Percentiles rank a stretch among this genome's conserved stretches.
phyloP scores from a whole-genome alignment of 371 early-diverging fungal species.

The Rozella allomycis region DNA sequence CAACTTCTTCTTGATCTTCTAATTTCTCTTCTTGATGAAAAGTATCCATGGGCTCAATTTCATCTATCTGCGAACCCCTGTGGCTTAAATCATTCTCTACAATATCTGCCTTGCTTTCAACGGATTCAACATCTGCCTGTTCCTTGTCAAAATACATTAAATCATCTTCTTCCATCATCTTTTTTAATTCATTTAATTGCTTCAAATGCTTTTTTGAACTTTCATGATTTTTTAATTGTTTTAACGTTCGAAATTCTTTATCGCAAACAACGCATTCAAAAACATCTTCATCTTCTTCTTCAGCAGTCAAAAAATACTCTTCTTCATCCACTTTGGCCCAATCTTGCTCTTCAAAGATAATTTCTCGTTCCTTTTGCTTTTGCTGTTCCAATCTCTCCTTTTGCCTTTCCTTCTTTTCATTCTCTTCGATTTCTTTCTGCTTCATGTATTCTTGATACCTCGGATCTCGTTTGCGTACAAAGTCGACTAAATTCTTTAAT shows the following conservation, averaged over 20 bases:
- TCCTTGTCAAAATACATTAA: not conserved
- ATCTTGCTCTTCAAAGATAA: constrained; percentile 17
- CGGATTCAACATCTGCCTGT: too few species aligned
- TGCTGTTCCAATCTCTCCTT: constrained; percentile 4
- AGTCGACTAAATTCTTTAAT: constrained; percentile 1
- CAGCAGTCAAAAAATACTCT: not conserved
- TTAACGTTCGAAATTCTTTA: not conserved
- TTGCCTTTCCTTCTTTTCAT: constrained; percentile 6
- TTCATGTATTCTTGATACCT: constrained; percentile 1
- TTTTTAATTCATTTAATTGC: not conserved
- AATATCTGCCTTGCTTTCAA: too few species aligned
- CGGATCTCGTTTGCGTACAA: constrained; percentile 1
- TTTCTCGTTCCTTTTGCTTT: constrained; percentile 5
- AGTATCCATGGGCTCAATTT: too few species aligned
- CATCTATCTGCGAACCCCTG: too few species aligned
- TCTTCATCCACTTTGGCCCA: constrained; percentile 31
- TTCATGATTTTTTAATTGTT: not conserved
- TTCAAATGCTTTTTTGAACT: not conserved
- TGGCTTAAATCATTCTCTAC: too few species aligned
- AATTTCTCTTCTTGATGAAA: too few species aligned
- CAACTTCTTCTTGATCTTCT: too few species aligned
- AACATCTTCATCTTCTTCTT: not conserved
- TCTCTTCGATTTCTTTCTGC: constrained; percentile 1
- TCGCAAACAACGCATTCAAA: not conserved
- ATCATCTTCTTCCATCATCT: not conserved